Evolutionary conservation across 176 grass and related monocot genomes (phyloP), one percentile per base, ranked within the genome.

Genomic region (Juncus effusus): DNA sequence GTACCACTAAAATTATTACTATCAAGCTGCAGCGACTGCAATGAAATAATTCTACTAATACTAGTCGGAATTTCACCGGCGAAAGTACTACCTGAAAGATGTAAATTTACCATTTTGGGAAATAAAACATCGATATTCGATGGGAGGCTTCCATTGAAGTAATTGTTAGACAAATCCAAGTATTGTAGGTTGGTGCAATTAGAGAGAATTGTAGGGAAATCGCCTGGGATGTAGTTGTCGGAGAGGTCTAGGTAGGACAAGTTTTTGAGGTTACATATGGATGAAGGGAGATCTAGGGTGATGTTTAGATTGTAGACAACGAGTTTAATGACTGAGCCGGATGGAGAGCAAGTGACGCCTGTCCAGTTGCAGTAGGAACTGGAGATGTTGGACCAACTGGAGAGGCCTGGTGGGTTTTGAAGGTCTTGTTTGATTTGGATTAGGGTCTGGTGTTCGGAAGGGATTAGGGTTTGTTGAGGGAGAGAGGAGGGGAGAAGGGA

Each of bases 361-460:
- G 51, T 41, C 93, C 93, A 96, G 7, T 4, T 9, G 87, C 87
- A 91, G 79, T 83, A 64, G 38, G 57, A 16, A 44, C 7, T 12
- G 15, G 62, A 41, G 9, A 49, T 40, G 63, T 40, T 59, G 49
- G 42, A 76, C 87, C 92, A 88, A 3, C 61, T 59, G 37, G 77
- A 58, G 51, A 96, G 85, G 52, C 10, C 76, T 0, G 59, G 0
- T 58, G 80, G 86, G 62, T 82, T 19, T 8, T 50, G 44, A 87
- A 82, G 88, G 10, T 69, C 85, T 51, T 55, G 0, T 74, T 89
- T 91, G 75, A 91, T 82, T 54, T 36, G 47, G 4, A 89, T 36
- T 10, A 97, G 77, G 11, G 80, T 60, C 36, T 0, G 60, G 64
- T 14, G 41, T n/a, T 96, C 92, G 38, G 11, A 71, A n/a, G 3